These are phyloP conservation scores for Xylaria polymorpha DNA, from an alignment of 2,329 filamentous ascomycete species.

Conservation along the genomic window DNA sequence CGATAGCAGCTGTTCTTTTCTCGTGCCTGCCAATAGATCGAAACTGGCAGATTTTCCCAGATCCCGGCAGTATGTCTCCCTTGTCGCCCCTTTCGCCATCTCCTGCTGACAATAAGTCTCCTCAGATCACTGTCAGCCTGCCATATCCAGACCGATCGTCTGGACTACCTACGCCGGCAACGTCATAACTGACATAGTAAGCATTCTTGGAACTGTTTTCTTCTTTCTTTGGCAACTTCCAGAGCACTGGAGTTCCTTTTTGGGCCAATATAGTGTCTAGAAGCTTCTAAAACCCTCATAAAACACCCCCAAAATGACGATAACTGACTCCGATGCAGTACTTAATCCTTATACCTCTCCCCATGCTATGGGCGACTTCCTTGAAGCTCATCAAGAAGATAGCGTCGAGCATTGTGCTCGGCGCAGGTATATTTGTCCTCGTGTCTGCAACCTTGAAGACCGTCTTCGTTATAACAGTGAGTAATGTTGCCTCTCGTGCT, in stretches of 20 bases:
- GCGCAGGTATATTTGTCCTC: slow-evolving; percentile 56
- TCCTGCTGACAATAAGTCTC: slow-evolving; percentile 31
- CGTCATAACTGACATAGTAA: slow-evolving; percentile 62
- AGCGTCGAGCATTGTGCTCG: slow-evolving; percentile 53
- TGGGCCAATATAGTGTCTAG: too few relatives aligned
- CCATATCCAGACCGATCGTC: slow-evolving; percentile 59
- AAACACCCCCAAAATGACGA: too few relatives aligned
- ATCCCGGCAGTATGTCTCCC: slow-evolving; percentile 62
- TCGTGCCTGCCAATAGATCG: slow-evolving; percentile 60
- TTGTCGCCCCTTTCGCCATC: not conserved
- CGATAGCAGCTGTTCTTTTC: slow-evolving; percentile 59
- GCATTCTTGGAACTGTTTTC: not conserved
- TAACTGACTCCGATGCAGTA: slow-evolving; percentile 50
- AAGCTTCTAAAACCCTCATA: too few relatives aligned
- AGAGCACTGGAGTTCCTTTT: too few relatives aligned
- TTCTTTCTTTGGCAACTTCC: not conserved
- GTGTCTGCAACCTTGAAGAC: slow-evolving; percentile 55
- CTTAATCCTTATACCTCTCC: slow-evolving; percentile 68
- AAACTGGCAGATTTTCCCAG: slow-evolving; percentile 66
- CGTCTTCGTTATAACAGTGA: slow-evolving; percentile 53
- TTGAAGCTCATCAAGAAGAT: slow-evolving; percentile 53
- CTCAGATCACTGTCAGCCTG: slow-evolving; percentile 56
- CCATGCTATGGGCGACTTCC: slow-evolving; percentile 58
- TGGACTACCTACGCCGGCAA: slow-evolving; percentile 64
- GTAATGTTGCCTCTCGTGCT: slow-evolving; percentile 30